Percentiles rank a stretch among this genome's conserved stretches.
Evolutionary conservation across 2,329 filamentous ascomycete genomes (phyloP).

Genomic region (Diaporthe caulivora): DNA sequence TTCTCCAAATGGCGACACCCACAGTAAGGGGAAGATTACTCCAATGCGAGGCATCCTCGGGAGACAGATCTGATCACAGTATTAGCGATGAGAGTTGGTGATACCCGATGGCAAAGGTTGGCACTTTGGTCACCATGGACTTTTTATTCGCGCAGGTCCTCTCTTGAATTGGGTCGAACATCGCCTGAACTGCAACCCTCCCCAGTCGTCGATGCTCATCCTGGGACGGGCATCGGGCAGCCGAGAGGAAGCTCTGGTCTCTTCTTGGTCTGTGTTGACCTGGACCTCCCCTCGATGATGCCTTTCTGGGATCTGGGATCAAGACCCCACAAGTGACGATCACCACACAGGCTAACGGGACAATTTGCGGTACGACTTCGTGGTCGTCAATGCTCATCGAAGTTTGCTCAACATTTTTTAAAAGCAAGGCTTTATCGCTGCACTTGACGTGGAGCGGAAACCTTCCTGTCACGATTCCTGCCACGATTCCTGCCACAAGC

Average conservation of each 20-base stretch:
- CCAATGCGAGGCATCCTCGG: conserved; percentile 7
- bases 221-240: conserved; percentile 16
- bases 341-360: conserved; percentile 8
- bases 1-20: conserved; percentile 22
- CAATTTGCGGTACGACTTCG: conserved; percentile 4
- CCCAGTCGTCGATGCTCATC: conserved; percentile 3
- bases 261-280: conserved; percentile 30
- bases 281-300: conserved; percentile 15
- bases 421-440: background rate
- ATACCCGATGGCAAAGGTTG: background rate
- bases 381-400: conserved; percentile 14
- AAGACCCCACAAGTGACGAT: conserved; percentile 7
- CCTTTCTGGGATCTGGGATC: conserved; percentile 20
- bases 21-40: conserved; percentile 8
- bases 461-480: background rate
- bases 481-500: background rate
- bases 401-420: conserved; percentile 8
- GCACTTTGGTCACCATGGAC: background rate
- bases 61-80: background rate
- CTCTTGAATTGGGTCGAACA: conserved; percentile 8
- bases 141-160: background rate
- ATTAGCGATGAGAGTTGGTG: conserved; percentile 2
- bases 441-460: conserved; percentile 1
- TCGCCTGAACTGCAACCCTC: conserved; percentile 21
- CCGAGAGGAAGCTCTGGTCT: conserved; percentile 15